These are phyloP conservation scores for Kwoniella bestiolae DNA, from an alignment of 768 basidiomycete species.

Conservation along the genomic window DNA sequence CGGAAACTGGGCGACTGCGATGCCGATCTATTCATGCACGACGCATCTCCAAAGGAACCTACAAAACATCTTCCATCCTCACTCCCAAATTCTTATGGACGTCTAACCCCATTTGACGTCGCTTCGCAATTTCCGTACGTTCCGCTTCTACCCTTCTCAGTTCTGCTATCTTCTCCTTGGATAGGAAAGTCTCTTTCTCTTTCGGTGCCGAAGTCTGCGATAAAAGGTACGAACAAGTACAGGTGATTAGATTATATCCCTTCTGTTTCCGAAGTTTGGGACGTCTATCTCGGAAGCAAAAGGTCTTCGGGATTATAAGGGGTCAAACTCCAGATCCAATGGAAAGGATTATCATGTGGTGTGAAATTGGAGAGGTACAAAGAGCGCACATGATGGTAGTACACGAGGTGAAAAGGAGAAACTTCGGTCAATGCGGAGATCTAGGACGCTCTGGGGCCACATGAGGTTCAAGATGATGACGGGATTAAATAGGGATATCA, in stretches of 20 bases:
- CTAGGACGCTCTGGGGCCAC: no score
- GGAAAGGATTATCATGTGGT: no score
- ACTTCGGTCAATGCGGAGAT: no score
- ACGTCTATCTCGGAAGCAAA: neutral
- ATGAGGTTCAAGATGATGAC: no score
- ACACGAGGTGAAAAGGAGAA: no score
- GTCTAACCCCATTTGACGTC: slow-evolving; percentile 49
- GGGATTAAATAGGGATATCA: no score
- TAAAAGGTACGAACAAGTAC: neutral
- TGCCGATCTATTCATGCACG: no score
- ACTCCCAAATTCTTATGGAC: slow-evolving; percentile 52
- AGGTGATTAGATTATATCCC: neutral
- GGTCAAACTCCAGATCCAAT: no score
- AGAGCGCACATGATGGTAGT: no score
- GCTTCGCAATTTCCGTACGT: slow-evolving; percentile 68
- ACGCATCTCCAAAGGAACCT: neutral
- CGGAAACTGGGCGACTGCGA: no score
- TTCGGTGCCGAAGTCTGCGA: slow-evolving; percentile 44
- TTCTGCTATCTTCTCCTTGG: slow-evolving; percentile 77
- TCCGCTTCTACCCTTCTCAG: slow-evolving; percentile 83
- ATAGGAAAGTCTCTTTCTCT: slow-evolving; percentile 76
- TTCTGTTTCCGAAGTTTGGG: neutral
- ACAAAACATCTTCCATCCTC: slow-evolving; percentile 38
- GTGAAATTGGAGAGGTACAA: no score
- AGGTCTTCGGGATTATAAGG: no score